Conservation (phyloP, 2,329 filamentous ascomycete genomes). For the Neopestalotiopsis sp. region DNA sequence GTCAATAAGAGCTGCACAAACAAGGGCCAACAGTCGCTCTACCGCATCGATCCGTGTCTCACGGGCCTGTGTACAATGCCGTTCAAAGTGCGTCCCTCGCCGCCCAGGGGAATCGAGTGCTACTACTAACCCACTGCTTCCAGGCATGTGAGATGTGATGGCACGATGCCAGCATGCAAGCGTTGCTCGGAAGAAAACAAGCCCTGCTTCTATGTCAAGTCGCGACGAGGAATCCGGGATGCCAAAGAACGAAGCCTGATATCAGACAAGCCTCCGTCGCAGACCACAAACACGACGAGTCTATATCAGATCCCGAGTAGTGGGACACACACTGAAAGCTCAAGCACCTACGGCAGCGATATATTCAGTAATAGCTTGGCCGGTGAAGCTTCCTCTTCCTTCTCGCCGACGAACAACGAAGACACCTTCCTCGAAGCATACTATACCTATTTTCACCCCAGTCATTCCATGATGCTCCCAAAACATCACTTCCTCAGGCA, state of each 20-base stretch:
- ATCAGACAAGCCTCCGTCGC: conserved; percentile 33
- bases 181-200: conserved; percentile 48
- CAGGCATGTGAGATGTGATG: conserved; percentile 52
- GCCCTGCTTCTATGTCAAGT: conserved; percentile 53
- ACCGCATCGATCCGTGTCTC: conserved; percentile 47
- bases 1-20: conserved; percentile 31
- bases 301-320: conserved; percentile 29
- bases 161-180: conserved; percentile 45
- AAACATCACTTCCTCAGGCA: conserved; percentile 38
- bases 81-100: conserved; percentile 46
- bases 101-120: conserved; percentile 34
- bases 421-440: conserved; percentile 27
- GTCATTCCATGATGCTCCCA: conserved; percentile 43
- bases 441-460: conserved; percentile 38
- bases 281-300: conserved; percentile 23
- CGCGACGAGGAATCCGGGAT: conserved; percentile 49
- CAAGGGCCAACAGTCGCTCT: conserved; percentile 31
- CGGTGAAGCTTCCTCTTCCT: conserved; percentile 28
- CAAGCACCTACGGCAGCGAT: conserved; percentile 27
- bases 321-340: conserved; percentile 23
- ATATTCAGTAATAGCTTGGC: conserved; percentile 32
- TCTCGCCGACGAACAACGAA: conserved; percentile 29
- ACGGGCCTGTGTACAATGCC: conserved; percentile 53
- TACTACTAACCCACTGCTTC: neutral
- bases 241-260: conserved; percentile 40